Evolutionary conservation across 139 green algal genomes (phyloP), one percentile per base, ranked within the genome.

Genomic region (Chlamydomonas sp.): DNA sequence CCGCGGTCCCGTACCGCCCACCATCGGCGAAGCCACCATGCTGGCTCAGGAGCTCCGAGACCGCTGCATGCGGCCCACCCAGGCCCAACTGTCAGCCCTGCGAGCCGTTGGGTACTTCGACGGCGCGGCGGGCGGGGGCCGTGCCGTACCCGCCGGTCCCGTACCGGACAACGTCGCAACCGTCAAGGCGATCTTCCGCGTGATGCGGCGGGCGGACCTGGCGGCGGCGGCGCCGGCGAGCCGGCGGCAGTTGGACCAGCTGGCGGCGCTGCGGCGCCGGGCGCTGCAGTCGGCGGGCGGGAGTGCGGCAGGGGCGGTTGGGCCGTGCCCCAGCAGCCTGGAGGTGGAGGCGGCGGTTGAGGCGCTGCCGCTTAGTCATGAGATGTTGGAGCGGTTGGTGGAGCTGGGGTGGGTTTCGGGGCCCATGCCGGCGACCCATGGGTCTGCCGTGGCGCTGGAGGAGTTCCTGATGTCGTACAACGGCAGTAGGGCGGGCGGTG

Each of bases 391-490:
- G 2, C 83, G 83, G 8, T 14, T 87, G 62, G 17, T 81, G 18
- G 73, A 87, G 20, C 61, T 87, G 83, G 83, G 80, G 63, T 3
- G 82, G 71, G 6, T 31, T 10, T 12, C 62, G 14, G 83, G 83
- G 4, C 83, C 83, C 10, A 81, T 87, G 83, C 83, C 83, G 1
- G 31, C n/a, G 72, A 87, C 62, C 62, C 83, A 87, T 49, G 83
- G 83, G 61, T 61, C 83, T 1, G 83, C 72, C 0, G 18, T 75
- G 62, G 83, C 83, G 12, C 71, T 87, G 73, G 83, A 87, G 83
- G 73, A 80, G 6, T 74, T 63, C 62, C 74, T 87, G 10, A 0
- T 75, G n/a, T n/a, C n/a, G n/a, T n/a, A n/a, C 20, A 12, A 12
- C 10, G 20, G 17, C 20, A 20, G 3, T 5, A 9, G n/a, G 0